Percentiles rank a stretch among this genome's conserved stretches.
Evolutionary conservation across 257 asterid species (phyloP).

Genomic region (Buddleja alternifolia): DNA sequence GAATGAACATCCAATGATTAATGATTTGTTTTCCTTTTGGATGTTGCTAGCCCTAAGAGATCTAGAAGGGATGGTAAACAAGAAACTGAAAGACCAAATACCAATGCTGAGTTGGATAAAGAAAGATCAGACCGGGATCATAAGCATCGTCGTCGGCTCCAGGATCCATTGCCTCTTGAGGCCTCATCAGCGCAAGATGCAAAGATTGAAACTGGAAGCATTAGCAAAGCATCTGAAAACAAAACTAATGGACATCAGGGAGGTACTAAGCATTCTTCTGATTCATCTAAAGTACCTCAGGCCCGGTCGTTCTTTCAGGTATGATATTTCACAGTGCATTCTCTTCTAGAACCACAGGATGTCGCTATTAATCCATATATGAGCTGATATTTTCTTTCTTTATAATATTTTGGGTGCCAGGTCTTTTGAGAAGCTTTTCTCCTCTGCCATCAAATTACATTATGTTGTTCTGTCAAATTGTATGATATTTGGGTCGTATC

Average conservation of each 20-base stretch:
- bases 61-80: slow-evolving; percentile 75
- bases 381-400: slow-evolving; percentile 28
- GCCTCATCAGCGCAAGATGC: slow-evolving; percentile 42
- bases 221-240: slow-evolving; percentile 45
- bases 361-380: slow-evolving; percentile 9
- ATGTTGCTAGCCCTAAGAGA: slow-evolving; percentile 78
- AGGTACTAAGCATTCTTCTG: slow-evolving; percentile 45
- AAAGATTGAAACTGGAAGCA: slow-evolving; percentile 43
- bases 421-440: slow-evolving; percentile 34
- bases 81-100: slow-evolving; percentile 54
- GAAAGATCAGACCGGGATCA: slow-evolving; percentile 49
- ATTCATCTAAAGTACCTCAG: slow-evolving; percentile 52
- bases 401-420: slow-evolving; percentile 25
- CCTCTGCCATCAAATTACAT: slow-evolving; percentile 30
- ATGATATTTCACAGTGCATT: neutral
- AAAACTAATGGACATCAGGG: slow-evolving; percentile 36
- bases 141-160: slow-evolving; percentile 50
- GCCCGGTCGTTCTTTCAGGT: slow-evolving; percentile 71
- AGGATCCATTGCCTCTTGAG: slow-evolving; percentile 62
- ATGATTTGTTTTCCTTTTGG: slow-evolving; percentile 24
- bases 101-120: slow-evolving; percentile 36
- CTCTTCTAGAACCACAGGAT: neutral
- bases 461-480: neutral
- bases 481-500: slow-evolving; percentile 14
- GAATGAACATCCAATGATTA: neutral